Evolutionary conservation across 73 alveolate genomes (phyloP).

Genomic region (Tetrahymena malaccensis): DNA sequence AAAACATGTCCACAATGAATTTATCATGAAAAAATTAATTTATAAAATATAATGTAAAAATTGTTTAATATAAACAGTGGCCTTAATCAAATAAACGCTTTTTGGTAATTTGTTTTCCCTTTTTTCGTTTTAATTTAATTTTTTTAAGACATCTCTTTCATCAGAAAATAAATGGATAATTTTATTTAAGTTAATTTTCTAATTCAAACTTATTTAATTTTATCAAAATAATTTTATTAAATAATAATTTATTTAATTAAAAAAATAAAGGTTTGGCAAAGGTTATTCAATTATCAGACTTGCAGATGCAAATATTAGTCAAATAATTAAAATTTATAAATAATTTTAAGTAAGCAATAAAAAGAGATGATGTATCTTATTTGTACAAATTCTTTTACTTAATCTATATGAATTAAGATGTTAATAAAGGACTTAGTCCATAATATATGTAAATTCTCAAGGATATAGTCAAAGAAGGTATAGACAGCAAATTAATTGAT

Average conservation of each 20-base stretch:
- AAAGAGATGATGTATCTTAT: not conserved
- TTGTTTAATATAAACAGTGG: not conserved
- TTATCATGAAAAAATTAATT: not conserved
- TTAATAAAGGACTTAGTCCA: not conserved
- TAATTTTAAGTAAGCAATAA: not conserved
- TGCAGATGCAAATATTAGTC: not conserved
- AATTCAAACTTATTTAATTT: too few species aligned
- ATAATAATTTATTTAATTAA: not conserved
- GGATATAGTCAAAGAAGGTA: not conserved
- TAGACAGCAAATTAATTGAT: not conserved
- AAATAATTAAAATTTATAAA: not conserved
- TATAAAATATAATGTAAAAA: not conserved
- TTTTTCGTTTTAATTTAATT: too few species aligned
- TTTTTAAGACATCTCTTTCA: too few species aligned
- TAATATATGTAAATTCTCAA: not conserved
- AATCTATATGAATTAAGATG: not conserved
- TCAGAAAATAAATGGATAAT: too few species aligned
- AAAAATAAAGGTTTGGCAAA: not conserved
- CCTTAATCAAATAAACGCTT: not conserved
- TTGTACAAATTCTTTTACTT: not conserved
- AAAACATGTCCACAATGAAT: not conserved
- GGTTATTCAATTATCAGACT: not conserved
- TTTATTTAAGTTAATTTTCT: too few species aligned
- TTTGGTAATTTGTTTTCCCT: not conserved
- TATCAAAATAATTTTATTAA: too few species aligned